Conservation (phyloP, 148 eudicot species). For the Euryodendron excelsum region DNA sequence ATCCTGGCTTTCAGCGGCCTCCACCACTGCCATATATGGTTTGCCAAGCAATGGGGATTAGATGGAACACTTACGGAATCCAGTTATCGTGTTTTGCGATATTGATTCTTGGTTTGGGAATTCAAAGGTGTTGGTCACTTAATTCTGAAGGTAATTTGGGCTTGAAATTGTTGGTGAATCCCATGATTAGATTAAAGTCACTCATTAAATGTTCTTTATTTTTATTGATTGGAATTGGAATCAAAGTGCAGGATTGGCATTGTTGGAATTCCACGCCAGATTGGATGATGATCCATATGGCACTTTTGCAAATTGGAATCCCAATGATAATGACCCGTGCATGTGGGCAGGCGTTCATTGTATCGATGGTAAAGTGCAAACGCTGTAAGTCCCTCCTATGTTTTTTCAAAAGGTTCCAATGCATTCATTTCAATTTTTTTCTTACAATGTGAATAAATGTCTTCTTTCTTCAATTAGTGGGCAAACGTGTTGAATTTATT, state of each 20-base stretch:
- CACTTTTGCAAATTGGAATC: slow-evolving; percentile 69
- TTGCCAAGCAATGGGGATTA: slow-evolving; percentile 65
- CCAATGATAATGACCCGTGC: slow-evolving; percentile 63
- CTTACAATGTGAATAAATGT: background rate
- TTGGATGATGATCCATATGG: slow-evolving; percentile 63
- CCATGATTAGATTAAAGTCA: background rate
- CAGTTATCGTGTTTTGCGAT: slow-evolving; percentile 43
- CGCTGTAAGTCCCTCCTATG: slow-evolving; percentile 63
- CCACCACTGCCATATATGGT: slow-evolving; percentile 35
- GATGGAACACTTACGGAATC: slow-evolving; percentile 54
- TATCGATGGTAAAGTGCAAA: slow-evolving; percentile 64
- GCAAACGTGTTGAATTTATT: background rate
- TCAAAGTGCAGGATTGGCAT: slow-evolving; percentile 58
- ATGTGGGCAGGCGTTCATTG: slow-evolving; percentile 74
- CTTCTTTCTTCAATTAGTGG: background rate
- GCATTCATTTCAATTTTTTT: slow-evolving; percentile 1
- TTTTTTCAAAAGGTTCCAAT: background rate
- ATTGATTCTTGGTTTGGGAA: slow-evolving; percentile 47
- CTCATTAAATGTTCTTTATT: background rate
- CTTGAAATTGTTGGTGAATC: background rate
- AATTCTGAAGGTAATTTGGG: slow-evolving; percentile 66
- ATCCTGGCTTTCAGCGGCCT: slow-evolving; percentile 52
- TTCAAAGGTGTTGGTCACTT: slow-evolving; percentile 58
- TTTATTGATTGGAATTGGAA: slow-evolving; percentile 11
- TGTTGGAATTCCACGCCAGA: slow-evolving; percentile 55